Base-by-base conservation (phyloP, 805 yeast species). In the Groenewaldozyma salmanticensis region DNA sequence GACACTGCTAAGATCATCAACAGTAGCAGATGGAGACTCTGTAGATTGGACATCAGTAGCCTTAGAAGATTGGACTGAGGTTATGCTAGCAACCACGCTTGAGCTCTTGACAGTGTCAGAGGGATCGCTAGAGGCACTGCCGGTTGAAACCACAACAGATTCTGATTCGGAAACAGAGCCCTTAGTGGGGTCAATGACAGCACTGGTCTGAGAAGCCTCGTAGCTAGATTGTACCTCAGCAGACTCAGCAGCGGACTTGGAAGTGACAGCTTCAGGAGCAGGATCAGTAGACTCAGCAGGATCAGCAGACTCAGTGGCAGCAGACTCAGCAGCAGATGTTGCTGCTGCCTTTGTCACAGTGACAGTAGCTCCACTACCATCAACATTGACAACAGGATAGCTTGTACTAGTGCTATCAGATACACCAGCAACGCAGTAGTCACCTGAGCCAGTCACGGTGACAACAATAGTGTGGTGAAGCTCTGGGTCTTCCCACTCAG, bases 331-430 rank as follows among this genome's bases (percentile, higher is more conserved):
- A 13, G 43, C 17, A 7, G 37, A 34, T 9, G 31, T 34, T 5
- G 43, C 40, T 4, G 40, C 21, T 22, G 16, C 37, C 17, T 35
- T 22, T n/a, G 45, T 21, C 9, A 34, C 38, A 5, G 44, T 39
- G 20, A 38, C 45, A 11, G 50, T 43, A 20, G 39, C 31, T 17
- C 42, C 41, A 22, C 48, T 41, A 2, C 55, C 55, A 32, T 51
- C 54, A 32, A 52, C 41, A 34, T 50, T 47, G 20, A 52, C 50
- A 5, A 48, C 50, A 3, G 55, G 53, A 33, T 52, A 52, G 7
- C 48, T 37, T 6, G 46, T 39, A 13, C 43, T 29, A 2, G 37
- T 33, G 7, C 31, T 21, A 11, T 35, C 4, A 5, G 17, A 15
- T n/a, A 19, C 33, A 6, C 21, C 21, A 16, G 45, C 33, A 13